These are phyloP conservation scores for Sporothrix inflata DNA, from an alignment of 2,329 filamentous ascomycete genomes.

Conservation along the genomic window DNA sequence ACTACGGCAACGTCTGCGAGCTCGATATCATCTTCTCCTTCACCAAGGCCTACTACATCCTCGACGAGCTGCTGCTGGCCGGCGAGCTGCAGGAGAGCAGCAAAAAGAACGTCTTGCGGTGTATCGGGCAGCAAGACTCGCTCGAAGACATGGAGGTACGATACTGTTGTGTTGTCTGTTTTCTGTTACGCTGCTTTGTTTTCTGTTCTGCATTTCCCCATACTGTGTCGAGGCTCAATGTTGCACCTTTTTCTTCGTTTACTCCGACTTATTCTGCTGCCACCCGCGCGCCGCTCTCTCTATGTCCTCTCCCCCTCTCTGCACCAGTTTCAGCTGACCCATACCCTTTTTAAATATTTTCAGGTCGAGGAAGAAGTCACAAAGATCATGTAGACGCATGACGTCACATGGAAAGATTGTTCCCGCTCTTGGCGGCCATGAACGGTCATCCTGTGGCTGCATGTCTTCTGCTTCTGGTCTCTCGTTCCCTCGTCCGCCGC, in stretches of 20 bases:
- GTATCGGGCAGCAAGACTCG: constrained; percentile 96
- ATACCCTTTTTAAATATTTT: constrained; percentile 45
- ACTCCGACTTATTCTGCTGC: background rate
- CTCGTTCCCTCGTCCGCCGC: constrained; percentile 1
- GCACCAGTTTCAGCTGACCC: constrained; percentile 51
- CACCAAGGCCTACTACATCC: constrained; percentile 98
- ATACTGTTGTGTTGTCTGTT: constrained; percentile 24
- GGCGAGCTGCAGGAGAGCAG: constrained; percentile 98
- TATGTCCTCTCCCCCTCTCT: background rate
- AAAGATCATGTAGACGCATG: constrained; percentile 75
- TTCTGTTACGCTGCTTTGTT: constrained; percentile 30
- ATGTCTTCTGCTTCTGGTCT: background rate
- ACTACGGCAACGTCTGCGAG: constrained; percentile 99
- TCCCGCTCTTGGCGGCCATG: background rate
- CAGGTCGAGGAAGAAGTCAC: constrained; percentile 90
- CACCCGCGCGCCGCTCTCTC: background rate
- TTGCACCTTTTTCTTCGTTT: background rate
- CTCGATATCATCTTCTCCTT: constrained; percentile 99
- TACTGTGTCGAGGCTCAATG: background rate
- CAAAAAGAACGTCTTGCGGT: constrained; percentile 97
- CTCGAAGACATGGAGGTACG: constrained; percentile 97
- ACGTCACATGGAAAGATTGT: background rate
- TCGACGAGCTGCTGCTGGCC: constrained; percentile 92
- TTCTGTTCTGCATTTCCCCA: constrained; percentile 22
- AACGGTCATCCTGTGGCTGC: background rate